Evolutionary conservation across 1,284 basidiomycete genomes (phyloP).

Genomic region (Sporisorium sorghi): DNA sequence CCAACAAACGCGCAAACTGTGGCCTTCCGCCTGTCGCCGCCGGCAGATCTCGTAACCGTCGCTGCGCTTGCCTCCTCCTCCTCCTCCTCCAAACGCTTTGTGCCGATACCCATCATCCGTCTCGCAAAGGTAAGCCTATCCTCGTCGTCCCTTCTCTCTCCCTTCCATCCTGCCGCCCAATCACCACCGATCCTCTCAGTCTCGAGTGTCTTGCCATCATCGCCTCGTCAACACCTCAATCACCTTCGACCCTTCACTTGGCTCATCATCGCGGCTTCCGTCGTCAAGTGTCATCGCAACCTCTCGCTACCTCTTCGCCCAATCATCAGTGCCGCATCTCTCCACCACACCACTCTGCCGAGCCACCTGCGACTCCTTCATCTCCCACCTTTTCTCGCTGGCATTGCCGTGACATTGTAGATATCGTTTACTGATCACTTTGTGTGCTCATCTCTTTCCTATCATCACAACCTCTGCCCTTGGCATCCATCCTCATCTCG

Average conservation of each 20-base stretch:
- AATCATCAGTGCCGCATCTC: neutral
- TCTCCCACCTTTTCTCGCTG: neutral
- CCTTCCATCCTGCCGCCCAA: neutral
- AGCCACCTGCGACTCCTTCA: neutral
- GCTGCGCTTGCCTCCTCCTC: neutral
- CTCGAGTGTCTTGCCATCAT: neutral
- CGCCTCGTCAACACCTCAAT: neutral
- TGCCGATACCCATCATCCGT: neutral
- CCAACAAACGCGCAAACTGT: neutral
- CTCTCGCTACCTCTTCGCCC: neutral
- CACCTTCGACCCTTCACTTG: neutral
- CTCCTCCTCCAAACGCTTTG: neutral
- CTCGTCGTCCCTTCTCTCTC: neutral
- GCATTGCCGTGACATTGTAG: neutral
- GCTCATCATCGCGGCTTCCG: neutral
- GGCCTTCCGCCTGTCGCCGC: conserved; percentile 6
- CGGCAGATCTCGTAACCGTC: neutral
- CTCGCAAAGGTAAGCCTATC: conserved; percentile 3
- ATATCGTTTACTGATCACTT: neutral
- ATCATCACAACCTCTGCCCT: too few species aligned
- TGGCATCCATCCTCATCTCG: neutral
- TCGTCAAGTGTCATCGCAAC: neutral
- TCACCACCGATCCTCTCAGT: neutral
- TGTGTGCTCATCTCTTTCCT: neutral
- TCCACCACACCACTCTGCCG: neutral